These are phyloP conservation scores for Exophiala dermatitidis DNA, from an alignment of 2,329 filamentous ascomycete species.

Conservation along the genomic window DNA sequence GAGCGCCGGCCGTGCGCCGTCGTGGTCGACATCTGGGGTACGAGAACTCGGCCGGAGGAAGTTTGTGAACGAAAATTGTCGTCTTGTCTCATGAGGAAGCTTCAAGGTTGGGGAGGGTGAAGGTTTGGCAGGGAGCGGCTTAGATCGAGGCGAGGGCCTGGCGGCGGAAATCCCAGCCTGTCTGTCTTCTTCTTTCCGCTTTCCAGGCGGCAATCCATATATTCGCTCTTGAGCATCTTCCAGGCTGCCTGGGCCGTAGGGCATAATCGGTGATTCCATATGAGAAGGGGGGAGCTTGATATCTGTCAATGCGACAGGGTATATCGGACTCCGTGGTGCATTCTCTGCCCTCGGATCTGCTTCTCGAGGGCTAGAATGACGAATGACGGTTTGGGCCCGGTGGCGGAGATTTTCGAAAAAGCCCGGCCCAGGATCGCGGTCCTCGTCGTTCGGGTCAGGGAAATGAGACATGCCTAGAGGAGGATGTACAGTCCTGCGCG, in stretches of 20 bases:
- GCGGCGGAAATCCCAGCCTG: slow-evolving; percentile 7
- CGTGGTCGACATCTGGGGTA: slow-evolving; percentile 20
- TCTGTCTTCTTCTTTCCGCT: slow-evolving; percentile 37
- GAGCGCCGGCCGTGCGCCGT: slow-evolving; percentile 17
- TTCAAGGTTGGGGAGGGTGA: slow-evolving; percentile 15
- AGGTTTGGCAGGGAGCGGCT: slow-evolving; percentile 22
- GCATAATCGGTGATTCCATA: slow-evolving; percentile 35
- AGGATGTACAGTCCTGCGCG: slow-evolving; percentile 52
- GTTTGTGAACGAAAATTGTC: slow-evolving; percentile 90
- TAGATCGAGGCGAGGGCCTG: slow-evolving; percentile 24
- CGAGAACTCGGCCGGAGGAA: slow-evolving; percentile 57
- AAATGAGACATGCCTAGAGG: slow-evolving; percentile 84
- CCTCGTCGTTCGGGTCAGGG: slow-evolving; percentile 45
- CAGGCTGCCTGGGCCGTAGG: slow-evolving; percentile 26
- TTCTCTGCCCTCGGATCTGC: slow-evolving; percentile 30
- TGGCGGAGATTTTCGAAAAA: slow-evolving; percentile 36
- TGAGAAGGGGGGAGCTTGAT: slow-evolving; percentile 49
- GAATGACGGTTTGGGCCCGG: slow-evolving; percentile 34
- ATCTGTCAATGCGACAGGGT: slow-evolving; percentile 57
- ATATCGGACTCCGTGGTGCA: slow-evolving; percentile 49
- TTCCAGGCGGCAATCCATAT: slow-evolving; percentile 45
- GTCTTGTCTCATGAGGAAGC: slow-evolving; percentile 41
- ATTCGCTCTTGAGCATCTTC: slow-evolving; percentile 38
- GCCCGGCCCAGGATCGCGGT: slow-evolving; percentile 26
- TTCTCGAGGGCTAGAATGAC: slow-evolving; percentile 30